A percentile compares a stretch with the other conserved stretches of the same genome.
Conservation (phyloP, 2,329 filamentous ascomycete genomes). For the Colletotrichum incanum region DNA sequence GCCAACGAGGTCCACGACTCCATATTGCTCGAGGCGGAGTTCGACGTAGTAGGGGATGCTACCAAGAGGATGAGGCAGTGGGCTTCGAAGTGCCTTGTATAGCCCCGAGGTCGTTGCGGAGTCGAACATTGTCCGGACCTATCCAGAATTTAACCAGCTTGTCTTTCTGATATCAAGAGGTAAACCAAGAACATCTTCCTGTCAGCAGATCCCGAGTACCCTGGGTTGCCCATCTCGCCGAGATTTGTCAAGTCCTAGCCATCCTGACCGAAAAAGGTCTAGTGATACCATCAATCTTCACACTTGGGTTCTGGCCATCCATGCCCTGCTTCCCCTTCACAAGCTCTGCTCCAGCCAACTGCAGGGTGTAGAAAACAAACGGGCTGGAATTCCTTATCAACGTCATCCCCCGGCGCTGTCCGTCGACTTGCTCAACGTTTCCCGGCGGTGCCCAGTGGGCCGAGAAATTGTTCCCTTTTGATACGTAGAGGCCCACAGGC, state of each 20-base stretch:
- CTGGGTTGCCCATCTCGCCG: too few species aligned
- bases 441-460: too few species aligned
- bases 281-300: background rate
- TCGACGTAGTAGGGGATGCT: background rate
- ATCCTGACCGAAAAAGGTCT: background rate
- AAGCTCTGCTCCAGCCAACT: background rate
- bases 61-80: slow-evolving; percentile 7
- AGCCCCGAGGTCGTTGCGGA: too few species aligned
- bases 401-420: background rate
- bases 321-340: background rate
- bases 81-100: background rate
- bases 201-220: too few species aligned
- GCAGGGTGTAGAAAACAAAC: background rate
- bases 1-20: slow-evolving; percentile 1
- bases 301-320: background rate
- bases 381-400: background rate
- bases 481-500: too few species aligned
- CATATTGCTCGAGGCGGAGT: slow-evolving; percentile 2
- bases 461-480: too few species aligned
- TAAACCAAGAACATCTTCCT: background rate
- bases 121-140: background rate
- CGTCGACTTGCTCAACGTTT: background rate
- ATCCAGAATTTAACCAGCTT: background rate
- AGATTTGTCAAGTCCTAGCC: background rate
- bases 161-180: background rate